Conservation (phyloP, 805 yeast species). For the Kluyveromyces aestuarii region DNA sequence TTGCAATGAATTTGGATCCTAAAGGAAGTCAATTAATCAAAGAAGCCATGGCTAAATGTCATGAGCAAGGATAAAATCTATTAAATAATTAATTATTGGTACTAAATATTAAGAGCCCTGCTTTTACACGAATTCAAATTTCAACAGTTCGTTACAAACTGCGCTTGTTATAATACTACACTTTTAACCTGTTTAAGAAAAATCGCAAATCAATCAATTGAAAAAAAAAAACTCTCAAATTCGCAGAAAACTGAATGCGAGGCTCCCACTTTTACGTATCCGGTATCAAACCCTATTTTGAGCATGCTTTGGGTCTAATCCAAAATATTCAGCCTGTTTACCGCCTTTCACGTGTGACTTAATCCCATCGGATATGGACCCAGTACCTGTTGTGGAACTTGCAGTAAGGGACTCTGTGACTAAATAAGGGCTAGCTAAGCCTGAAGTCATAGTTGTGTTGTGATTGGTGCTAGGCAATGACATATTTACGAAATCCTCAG, state of each 20-base stretch:
- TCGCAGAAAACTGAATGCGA: background rate
- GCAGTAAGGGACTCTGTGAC: conserved; percentile 54
- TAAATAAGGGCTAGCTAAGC: conserved; percentile 61
- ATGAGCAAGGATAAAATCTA: conserved; percentile 16
- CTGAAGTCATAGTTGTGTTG: conserved; percentile 27
- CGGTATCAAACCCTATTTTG: background rate
- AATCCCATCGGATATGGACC: conserved; percentile 2
- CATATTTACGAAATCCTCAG: conserved; percentile 4
- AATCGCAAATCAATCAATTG: background rate
- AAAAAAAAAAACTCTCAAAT: too few relatives aligned
- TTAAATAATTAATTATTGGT: background rate
- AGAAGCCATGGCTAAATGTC: conserved; percentile 63
- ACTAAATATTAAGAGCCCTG: background rate
- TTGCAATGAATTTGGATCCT: conserved; percentile 86
- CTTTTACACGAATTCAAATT: background rate
- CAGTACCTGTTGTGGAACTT: conserved; percentile 31
- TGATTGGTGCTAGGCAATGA: conserved; percentile 6
- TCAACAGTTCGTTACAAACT: background rate
- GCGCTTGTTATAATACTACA: background rate
- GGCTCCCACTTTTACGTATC: background rate
- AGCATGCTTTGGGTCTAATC: conserved; percentile 6
- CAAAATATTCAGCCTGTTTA: conserved; percentile 5
- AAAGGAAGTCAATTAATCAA: conserved; percentile 80
- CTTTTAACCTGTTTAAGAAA: background rate
- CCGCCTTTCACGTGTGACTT: conserved; percentile 1